phyloP scores from a whole-genome alignment of 805 yeast genomes.

The Gaillardinia entomophila region DNA sequence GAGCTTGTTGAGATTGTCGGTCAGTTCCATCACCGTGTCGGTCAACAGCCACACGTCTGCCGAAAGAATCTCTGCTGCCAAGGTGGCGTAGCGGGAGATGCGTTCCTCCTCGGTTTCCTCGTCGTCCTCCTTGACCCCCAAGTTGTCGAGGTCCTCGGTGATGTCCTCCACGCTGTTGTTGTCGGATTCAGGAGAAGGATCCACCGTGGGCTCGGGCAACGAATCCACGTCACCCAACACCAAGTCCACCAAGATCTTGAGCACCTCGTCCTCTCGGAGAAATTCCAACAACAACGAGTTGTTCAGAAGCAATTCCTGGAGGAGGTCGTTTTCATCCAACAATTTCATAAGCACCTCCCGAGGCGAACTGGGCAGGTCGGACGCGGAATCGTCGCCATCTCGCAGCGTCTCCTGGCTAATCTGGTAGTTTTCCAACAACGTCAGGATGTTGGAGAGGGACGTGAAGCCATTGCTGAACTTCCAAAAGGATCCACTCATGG shows the following conservation, averaged over 20 bases:
- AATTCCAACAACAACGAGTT: slow-evolving; percentile 74
- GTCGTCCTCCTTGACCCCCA: slow-evolving; percentile 12
- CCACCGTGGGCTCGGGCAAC: background rate
- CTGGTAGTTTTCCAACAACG: slow-evolving; percentile 31
- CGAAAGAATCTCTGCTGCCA: slow-evolving; percentile 81
- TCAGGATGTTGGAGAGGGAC: slow-evolving; percentile 35
- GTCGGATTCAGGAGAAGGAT: background rate
- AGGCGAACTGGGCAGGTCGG: background rate
- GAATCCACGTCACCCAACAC: slow-evolving; percentile 8
- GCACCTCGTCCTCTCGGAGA: slow-evolving; percentile 44
- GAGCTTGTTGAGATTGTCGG: slow-evolving; percentile 55
- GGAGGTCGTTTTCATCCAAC: slow-evolving; percentile 37
- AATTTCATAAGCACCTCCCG: slow-evolving; percentile 12
- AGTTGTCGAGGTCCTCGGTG: background rate
- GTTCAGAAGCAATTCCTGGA: slow-evolving; percentile 58
- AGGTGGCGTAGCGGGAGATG: slow-evolving; percentile 30
- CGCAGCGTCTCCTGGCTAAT: slow-evolving; percentile 9
- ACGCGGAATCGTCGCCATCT: background rate
- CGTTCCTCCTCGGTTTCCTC: slow-evolving; percentile 26
- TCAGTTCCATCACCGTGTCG: slow-evolving; percentile 78
- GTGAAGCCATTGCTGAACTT: slow-evolving; percentile 42
- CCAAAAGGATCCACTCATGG: slow-evolving; percentile 45
- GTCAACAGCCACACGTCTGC: slow-evolving; percentile 94
- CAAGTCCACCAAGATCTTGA: slow-evolving; percentile 32
- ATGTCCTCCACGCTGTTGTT: background rate